Evolutionary conservation across 805 yeast genomes (phyloP).

Genomic region (Ogataea nitratoaversa): DNA sequence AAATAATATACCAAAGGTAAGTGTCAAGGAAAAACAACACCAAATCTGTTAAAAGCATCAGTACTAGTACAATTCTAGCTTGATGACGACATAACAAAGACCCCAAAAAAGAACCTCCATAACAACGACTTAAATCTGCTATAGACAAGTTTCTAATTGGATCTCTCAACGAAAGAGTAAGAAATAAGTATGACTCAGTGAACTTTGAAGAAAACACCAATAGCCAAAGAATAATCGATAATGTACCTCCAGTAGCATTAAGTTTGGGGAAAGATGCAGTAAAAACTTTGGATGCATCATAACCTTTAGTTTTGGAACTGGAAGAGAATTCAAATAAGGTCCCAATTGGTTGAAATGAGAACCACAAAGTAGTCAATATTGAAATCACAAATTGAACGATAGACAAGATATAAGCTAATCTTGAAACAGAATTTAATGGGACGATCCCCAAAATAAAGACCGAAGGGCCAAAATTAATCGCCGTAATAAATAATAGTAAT

Average conservation of each 20-base stretch:
- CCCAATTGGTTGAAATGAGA: constrained; percentile 37
- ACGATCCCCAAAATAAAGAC: constrained; percentile 35
- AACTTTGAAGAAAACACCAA: constrained; percentile 46
- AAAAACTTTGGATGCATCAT: constrained; percentile 36
- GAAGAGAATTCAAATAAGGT: constrained; percentile 27
- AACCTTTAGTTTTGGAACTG: constrained; percentile 20
- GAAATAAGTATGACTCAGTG: constrained; percentile 48
- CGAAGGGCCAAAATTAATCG: constrained; percentile 37
- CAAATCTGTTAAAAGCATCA: constrained; percentile 42
- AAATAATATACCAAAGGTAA: constrained; percentile 53
- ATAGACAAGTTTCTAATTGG: constrained; percentile 45
- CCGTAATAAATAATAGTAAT: constrained; percentile 29
- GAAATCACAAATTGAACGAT: constrained; percentile 41
- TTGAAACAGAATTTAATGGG: constrained; percentile 34
- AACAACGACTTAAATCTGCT: constrained; percentile 40
- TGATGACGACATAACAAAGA: constrained; percentile 40
- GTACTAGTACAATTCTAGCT: constrained; percentile 35
- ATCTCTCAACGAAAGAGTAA: constrained; percentile 49
- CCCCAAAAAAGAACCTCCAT: constrained; percentile 40
- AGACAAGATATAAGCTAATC: constrained; percentile 35
- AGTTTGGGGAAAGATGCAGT: constrained; percentile 41
- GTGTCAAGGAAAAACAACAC: constrained; percentile 52
- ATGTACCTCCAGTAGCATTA: constrained; percentile 32
- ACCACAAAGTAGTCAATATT: constrained; percentile 37
- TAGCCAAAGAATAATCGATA: constrained; percentile 45